Evolutionary conservation across 169 alveolate species (phyloP).

Genomic region (Cryptosporidium tyzzeri): DNA sequence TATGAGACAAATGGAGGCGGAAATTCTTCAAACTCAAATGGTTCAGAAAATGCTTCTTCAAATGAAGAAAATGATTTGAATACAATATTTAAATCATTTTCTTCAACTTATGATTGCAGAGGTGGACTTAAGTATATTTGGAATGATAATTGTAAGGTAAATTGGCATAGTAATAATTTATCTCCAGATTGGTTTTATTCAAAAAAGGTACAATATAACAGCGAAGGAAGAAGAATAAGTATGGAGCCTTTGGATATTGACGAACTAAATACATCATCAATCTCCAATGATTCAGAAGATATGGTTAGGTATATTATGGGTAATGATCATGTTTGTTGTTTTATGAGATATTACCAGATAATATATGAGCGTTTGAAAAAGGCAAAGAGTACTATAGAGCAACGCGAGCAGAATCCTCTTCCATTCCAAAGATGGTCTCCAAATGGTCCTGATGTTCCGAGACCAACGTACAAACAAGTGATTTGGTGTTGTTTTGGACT

Average conservation of each 20-base stretch:
- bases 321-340: conserved; percentile 77
- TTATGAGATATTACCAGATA: conserved; percentile 79
- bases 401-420: conserved; percentile 59
- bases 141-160: conserved; percentile 71
- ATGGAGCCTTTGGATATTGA: neutral
- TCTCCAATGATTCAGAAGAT: conserved; percentile 13
- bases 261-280: neutral
- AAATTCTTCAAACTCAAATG: conserved; percentile 27
- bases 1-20: conserved; percentile 13
- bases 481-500: conserved; percentile 75
- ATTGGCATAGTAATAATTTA: conserved; percentile 59
- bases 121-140: conserved; percentile 67
- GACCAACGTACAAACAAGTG: conserved; percentile 70
- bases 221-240: conserved; percentile 14
- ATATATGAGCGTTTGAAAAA: conserved; percentile 82
- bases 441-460: conserved; percentile 75
- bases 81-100: conserved; percentile 40
- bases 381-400: conserved; percentile 76
- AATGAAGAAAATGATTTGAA: conserved; percentile 62
- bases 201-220: conserved; percentile 6
- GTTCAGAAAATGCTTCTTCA: conserved; percentile 37
- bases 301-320: conserved; percentile 70
- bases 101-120: conserved; percentile 64
- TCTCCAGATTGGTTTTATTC: conserved; percentile 75
- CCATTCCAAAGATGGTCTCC: conserved; percentile 77